Base-by-base conservation (phyloP, 805 yeast genomes). In the Barnettozyma sucrosica region DNA sequence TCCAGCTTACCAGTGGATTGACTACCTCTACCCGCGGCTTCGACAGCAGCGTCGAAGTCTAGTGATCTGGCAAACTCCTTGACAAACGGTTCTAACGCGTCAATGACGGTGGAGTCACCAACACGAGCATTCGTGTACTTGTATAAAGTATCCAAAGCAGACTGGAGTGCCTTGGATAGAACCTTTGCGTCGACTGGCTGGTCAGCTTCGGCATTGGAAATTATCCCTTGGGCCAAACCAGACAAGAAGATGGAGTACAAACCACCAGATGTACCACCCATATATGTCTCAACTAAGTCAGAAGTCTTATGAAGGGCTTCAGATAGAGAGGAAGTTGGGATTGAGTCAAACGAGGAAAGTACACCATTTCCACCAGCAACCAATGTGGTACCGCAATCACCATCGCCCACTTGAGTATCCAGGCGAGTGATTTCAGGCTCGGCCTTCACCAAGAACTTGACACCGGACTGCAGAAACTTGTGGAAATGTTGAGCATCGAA, bases 221-320 rank as follows among this genome's bases (percentile, higher is more conserved):
- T 68, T 25, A 81, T 66, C 9, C 77, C 75, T 33, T 75, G 71
- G 1, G 87, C 84, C 51, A 90, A 74, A 1, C 95, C 88, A 32
- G 95, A 80, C 51, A 92, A 71, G 66, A 73, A 87, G 47, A 90
- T 92, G 3, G 96, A 85, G 65, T 90, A 90, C 34, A 90, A 66
- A 1, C 97, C 97, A 45, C 98, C 98, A 1, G 95, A 86, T 0
- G 98, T 92, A 44, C 98, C 98, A 45, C 97, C 98, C 97, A 92
- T 92, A n/a, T 80, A 80, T 47, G 80, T 80, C 63, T 90, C 97
- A 32, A 90, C 89, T 19, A 85, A 65, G 47, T 89, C 95, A 3
- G 97, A 86, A 43, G 90, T 75, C 54, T 78, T 78, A n/a, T 81
- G 72, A 40, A 87, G 64, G 1, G 85, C 78, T 44, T 80, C 72